Conservation (phyloP, 2,329 filamentous ascomycete genomes). For the Lecanicillium sp. region DNA sequence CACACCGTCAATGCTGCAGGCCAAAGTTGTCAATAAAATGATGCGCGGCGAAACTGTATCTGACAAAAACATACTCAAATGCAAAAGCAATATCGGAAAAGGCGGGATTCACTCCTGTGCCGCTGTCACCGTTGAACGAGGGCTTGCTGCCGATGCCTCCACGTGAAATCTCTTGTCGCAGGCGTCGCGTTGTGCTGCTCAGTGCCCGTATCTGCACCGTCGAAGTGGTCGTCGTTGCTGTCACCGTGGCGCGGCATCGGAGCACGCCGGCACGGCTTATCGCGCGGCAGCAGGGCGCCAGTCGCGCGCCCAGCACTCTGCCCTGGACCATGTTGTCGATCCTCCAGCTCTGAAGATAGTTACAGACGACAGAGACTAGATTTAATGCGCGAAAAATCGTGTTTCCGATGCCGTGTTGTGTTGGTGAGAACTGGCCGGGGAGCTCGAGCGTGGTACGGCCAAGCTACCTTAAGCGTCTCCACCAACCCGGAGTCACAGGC, state of each 20-base stretch:
- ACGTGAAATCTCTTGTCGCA: neutral
- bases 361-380: no score
- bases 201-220: neutral
- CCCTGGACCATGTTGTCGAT: neutral
- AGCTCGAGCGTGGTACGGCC: neutral
- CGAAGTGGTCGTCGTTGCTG: neutral
- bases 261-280: neutral
- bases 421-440: neutral
- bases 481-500: neutral
- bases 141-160: neutral
- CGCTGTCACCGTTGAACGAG: neutral
- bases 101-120: neutral
- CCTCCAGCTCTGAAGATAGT: no score
- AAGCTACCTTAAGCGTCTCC: slow-evolving; percentile 3
- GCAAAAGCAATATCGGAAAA: slow-evolving; percentile 32
- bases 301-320: slow-evolving; percentile 2
- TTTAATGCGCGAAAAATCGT: no score
- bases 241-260: neutral
- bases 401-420: neutral
- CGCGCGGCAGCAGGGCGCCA: neutral
- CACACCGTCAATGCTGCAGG: slow-evolving; percentile 77
- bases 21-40: neutral
- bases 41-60: neutral
- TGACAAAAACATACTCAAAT: slow-evolving; percentile 24
- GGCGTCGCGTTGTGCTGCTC: neutral